Conservation (phyloP, 306 rosid genomes). For the Vigna angularis region DNA sequence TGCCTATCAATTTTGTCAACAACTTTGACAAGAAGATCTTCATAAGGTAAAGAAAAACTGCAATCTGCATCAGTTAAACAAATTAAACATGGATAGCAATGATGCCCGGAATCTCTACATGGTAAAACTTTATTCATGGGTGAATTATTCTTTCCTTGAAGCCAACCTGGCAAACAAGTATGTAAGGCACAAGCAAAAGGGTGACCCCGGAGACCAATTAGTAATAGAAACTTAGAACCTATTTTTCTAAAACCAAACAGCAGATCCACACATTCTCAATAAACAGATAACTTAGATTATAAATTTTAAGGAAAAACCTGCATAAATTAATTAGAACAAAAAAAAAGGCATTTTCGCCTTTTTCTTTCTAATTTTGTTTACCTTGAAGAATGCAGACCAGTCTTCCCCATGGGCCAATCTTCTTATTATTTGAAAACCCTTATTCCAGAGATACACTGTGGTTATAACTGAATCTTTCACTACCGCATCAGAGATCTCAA, state of each 20-base stretch:
- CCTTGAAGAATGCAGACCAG: slow-evolving; percentile 81
- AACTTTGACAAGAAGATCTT: slow-evolving; percentile 55
- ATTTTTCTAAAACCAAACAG: slow-evolving; percentile 39
- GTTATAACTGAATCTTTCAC: slow-evolving; percentile 57
- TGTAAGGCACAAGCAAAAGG: slow-evolving; percentile 8
- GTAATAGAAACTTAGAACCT: slow-evolving; percentile 12
- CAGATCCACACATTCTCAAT: slow-evolving; percentile 24
- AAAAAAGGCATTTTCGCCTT: slow-evolving; percentile 18
- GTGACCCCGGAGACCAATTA: slow-evolving; percentile 1
- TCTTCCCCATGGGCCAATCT: slow-evolving; percentile 70
- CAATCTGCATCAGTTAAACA: slow-evolving; percentile 57
- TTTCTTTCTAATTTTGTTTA: slow-evolving; percentile 37
- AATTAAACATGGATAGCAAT: slow-evolving; percentile 24
- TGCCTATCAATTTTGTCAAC: slow-evolving; percentile 56
- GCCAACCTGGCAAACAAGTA: slow-evolving; percentile 30
- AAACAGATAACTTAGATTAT: slow-evolving; percentile 12
- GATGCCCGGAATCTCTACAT: slow-evolving; percentile 19
- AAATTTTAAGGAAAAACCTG: neutral
- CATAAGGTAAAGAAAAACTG: slow-evolving; percentile 59
- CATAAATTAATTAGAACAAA: slow-evolving; percentile 12
- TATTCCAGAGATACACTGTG: slow-evolving; percentile 68
- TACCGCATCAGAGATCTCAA: slow-evolving; percentile 57
- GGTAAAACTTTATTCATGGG: slow-evolving; percentile 26
- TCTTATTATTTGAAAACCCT: slow-evolving; percentile 51
- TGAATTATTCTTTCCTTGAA: slow-evolving; percentile 33